Evolutionary conservation across 2,329 filamentous ascomycete species (phyloP), one percentile per base, ranked within the genome.

Genomic region (Monosporascus cannonballus): DNA sequence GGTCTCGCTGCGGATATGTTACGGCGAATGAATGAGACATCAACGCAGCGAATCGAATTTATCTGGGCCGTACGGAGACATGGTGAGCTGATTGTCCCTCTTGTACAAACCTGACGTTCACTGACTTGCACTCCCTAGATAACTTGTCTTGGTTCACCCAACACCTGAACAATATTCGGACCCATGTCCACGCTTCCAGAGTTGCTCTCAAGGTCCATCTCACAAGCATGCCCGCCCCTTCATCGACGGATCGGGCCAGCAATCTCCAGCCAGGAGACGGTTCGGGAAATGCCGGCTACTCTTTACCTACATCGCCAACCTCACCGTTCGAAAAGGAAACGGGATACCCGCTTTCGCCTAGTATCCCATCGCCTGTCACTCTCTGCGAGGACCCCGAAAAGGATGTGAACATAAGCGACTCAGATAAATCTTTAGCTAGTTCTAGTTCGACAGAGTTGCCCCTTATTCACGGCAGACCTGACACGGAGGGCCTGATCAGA

Each of bases 31-130:
- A 63, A 63, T 0, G 62, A 71, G 41, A 62, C 66, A 36, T 67
- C 69, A 2, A 61, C 63, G 22, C 70, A 71, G 54, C 64, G 66
- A 37, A 66, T 79, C 41, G 72, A 75, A 1, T 76, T 79, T 51
- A 73, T 79, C 27, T 80, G 77, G 77, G 67, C 73, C 7, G 74
- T 78, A 3, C 70, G 68, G 53, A 69, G 73, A 48, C 69, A 74
- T 59, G 73, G 77, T 78, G 60, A 52, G 73, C 60, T 39, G 36
- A 38, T 39, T 42, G 14, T 14, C 18, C 37, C 25, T 17, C 20
- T 9, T 6, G 38, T 34, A 18, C 22, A 22, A 27, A 7, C 17
- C 46, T 9, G 24, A 27, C 4, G 5, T 15, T 22, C 36, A 11
- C 25, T 46, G 50, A 50, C 56, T 47, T 64, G 51, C 3, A 14